Evolutionary conservation across 768 basidiomycete genomes (phyloP).

Genomic region (Amanita pseudoporphyria): DNA sequence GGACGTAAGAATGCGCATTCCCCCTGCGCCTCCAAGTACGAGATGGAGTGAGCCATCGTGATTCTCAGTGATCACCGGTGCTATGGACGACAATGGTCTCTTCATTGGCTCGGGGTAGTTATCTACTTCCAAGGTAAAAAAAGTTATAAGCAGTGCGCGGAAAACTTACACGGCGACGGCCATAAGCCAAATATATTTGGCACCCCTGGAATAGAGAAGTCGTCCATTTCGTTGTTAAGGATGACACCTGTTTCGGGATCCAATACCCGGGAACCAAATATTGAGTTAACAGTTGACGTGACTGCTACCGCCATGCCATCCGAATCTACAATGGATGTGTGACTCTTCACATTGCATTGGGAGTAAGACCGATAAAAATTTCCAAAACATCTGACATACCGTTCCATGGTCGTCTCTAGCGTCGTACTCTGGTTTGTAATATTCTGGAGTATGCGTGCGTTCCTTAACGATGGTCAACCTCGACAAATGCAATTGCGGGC

Average conservation of each 20-base stretch:
- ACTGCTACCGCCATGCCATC: constrained; percentile 81
- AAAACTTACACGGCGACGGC: constrained; percentile 65
- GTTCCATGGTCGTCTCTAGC: constrained; percentile 81
- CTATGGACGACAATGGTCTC: constrained; percentile 81
- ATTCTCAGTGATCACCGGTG: constrained; percentile 74
- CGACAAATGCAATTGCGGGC: not conserved
- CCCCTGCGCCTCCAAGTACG: constrained; percentile 80
- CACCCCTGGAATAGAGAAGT: constrained; percentile 81
- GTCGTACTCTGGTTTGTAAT: constrained; percentile 81
- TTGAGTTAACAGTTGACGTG: constrained; percentile 82
- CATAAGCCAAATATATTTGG: constrained; percentile 77
- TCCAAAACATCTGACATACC: constrained; percentile 28
- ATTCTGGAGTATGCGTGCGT: constrained; percentile 66
- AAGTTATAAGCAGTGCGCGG: not conserved
- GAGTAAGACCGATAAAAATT: not conserved
- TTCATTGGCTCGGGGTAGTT: constrained; percentile 88
- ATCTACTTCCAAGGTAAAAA: constrained; percentile 29
- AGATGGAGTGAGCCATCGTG: constrained; percentile 63
- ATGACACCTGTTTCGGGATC: constrained; percentile 85
- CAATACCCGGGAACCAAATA: constrained; percentile 85
- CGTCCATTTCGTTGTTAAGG: constrained; percentile 93
- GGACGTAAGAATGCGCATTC: constrained; percentile 74
- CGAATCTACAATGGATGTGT: constrained; percentile 74
- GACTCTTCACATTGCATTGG: constrained; percentile 44
- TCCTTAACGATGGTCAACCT: constrained; percentile 37